Conservation (phyloP, 257 asterid genomes). For the Thymus quinquecostatus region DNA sequence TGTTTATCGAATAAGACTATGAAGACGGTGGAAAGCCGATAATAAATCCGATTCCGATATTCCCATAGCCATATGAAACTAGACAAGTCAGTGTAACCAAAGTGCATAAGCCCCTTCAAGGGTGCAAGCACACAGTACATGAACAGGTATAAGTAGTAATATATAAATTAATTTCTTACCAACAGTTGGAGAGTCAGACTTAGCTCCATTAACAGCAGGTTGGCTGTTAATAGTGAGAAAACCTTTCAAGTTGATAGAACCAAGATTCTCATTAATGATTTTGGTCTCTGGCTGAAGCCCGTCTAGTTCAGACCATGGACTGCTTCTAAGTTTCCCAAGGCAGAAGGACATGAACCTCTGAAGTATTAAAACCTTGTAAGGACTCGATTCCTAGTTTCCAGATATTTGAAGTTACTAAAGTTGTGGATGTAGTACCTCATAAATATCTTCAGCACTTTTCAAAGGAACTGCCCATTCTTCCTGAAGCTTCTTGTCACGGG, state of each 20-base stretch:
- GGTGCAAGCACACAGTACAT: neutral
- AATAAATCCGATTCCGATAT: neutral
- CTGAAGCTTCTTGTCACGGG: slow-evolving; percentile 81
- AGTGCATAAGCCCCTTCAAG: neutral
- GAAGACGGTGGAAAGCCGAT: neutral
- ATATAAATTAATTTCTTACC: slow-evolving; percentile 52
- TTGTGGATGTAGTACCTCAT: slow-evolving; percentile 61
- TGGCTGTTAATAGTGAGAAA: slow-evolving; percentile 95
- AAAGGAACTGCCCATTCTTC: slow-evolving; percentile 94
- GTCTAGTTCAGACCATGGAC: slow-evolving; percentile 93
- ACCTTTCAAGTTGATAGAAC: slow-evolving; percentile 69
- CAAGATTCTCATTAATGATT: slow-evolving; percentile 79
- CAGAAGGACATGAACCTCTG: slow-evolving; percentile 81
- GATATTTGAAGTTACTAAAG: slow-evolving; percentile 17
- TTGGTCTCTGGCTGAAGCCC: slow-evolving; percentile 95
- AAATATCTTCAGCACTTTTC: slow-evolving; percentile 67
- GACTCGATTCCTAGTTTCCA: slow-evolving; percentile 15
- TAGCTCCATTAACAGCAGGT: slow-evolving; percentile 88
- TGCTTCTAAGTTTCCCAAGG: slow-evolving; percentile 80
- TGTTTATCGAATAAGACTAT: neutral
- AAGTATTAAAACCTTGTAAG: slow-evolving; percentile 35
- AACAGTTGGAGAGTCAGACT: slow-evolving; percentile 78
- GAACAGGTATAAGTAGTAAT: neutral
- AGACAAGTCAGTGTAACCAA: neutral
- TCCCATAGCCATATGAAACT: neutral